A percentile compares a stretch with the other conserved stretches of the same genome.
phyloP scores from a whole-genome alignment of 2,329 filamentous ascomycete species.

The Talaromyces verruculosus region DNA sequence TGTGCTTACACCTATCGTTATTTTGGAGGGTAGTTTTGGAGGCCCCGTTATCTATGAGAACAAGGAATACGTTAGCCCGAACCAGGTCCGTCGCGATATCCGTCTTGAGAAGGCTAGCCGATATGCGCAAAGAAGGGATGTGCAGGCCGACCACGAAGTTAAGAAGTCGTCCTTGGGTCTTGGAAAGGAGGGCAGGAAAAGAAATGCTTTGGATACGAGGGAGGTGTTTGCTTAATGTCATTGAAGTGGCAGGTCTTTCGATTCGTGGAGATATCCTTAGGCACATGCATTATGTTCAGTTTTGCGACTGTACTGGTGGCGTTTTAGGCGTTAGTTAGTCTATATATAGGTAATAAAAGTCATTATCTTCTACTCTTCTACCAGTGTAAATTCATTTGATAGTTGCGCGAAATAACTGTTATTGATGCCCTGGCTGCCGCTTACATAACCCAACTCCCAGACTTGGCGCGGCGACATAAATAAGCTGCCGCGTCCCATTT shows the following conservation, averaged over 20 bases:
- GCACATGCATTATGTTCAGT: slow-evolving; percentile 30
- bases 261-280: slow-evolving; percentile 35
- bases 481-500: slow-evolving; percentile 6
- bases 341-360: slow-evolving; percentile 7
- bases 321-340: slow-evolving; percentile 1
- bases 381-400: not conserved
- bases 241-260: slow-evolving; percentile 20
- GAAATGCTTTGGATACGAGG: slow-evolving; percentile 67
- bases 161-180: slow-evolving; percentile 78
- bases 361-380: not conserved
- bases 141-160: slow-evolving; percentile 67
- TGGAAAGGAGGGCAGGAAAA: slow-evolving; percentile 39
- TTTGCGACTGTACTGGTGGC: slow-evolving; percentile 18
- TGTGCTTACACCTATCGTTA: slow-evolving; percentile 89
- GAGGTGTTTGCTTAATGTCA: slow-evolving; percentile 60
- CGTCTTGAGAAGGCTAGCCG: slow-evolving; percentile 68
- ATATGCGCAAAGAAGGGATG: slow-evolving; percentile 75
- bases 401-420: not conserved
- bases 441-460: slow-evolving; percentile 18
- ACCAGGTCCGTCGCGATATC: slow-evolving; percentile 71
- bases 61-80: slow-evolving; percentile 93
- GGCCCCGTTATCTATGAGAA: slow-evolving; percentile 98
- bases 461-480: not conserved
- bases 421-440: not conserved
- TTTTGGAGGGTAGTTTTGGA: slow-evolving; percentile 91